Evolutionary conservation across 768 basidiomycete species (phyloP).

Genomic region (Podaxis sp.): DNA sequence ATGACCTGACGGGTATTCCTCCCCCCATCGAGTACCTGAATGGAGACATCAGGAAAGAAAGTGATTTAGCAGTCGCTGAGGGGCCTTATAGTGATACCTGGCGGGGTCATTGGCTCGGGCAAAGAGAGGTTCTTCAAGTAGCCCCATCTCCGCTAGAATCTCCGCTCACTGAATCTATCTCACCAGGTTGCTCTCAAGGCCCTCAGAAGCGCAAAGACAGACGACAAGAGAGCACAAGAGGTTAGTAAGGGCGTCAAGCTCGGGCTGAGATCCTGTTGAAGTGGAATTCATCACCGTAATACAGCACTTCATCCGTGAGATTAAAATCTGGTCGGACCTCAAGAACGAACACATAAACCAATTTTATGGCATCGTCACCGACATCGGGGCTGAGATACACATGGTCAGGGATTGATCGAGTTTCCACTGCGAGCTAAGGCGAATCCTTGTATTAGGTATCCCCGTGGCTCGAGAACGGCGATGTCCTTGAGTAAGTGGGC

Average conservation of each 20-base stretch:
- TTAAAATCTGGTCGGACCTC: slow-evolving; percentile 52
- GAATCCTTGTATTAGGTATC: slow-evolving; percentile 41
- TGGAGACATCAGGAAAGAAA: slow-evolving; percentile 44
- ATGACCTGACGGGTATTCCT: slow-evolving; percentile 39
- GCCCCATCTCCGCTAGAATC: background rate
- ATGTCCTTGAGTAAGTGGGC: slow-evolving; percentile 47
- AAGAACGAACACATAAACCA: slow-evolving; percentile 50
- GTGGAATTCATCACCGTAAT: background rate
- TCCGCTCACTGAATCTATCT: background rate
- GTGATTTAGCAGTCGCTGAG: slow-evolving; percentile 44
- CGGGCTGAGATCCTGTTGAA: background rate
- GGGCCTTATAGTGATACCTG: slow-evolving; percentile 57
- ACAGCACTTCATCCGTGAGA: slow-evolving; percentile 58
- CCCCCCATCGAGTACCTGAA: slow-evolving; percentile 52
- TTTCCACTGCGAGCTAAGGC: background rate
- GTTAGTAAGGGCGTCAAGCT: slow-evolving; percentile 23
- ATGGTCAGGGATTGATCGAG: slow-evolving; percentile 32
- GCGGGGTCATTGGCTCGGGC: slow-evolving; percentile 52
- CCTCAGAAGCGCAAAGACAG: slow-evolving; percentile 43
- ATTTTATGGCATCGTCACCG: slow-evolving; percentile 56
- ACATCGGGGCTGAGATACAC: slow-evolving; percentile 49
- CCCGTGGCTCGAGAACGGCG: slow-evolving; percentile 61
- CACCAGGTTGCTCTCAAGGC: slow-evolving; percentile 58
- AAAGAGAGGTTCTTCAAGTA: slow-evolving; percentile 40
- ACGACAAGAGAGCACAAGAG: slow-evolving; percentile 42